phyloP scores from a whole-genome alignment of 768 basidiomycete genomes.

The Boletus barrowsii region DNA sequence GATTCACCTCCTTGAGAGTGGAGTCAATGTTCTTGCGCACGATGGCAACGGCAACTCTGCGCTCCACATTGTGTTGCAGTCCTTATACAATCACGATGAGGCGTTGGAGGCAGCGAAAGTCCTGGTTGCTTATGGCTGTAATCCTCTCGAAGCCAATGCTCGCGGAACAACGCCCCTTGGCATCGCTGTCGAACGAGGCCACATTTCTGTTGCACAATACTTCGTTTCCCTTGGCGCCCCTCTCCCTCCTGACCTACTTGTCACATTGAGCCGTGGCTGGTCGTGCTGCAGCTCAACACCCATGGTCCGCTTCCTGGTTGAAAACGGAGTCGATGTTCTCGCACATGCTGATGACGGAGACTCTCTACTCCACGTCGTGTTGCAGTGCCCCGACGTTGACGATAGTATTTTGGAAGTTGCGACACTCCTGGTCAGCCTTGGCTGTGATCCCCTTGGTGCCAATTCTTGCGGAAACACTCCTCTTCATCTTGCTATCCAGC shows the following conservation, averaged over 20 bases:
- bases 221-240: neutral
- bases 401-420: neutral
- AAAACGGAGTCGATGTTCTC: neutral
- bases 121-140: neutral
- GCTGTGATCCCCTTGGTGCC: neutral
- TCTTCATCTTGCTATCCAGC: neutral
- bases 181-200: neutral
- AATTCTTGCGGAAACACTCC: neutral
- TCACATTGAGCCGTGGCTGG: no score
- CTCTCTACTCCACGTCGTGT: neutral
- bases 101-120: neutral
- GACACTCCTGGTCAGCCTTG: neutral
- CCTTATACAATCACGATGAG: neutral
- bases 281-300: no score
- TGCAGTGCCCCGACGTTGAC: neutral
- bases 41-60: neutral
- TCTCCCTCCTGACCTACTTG: neutral
- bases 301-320: neutral
- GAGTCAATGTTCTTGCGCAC: neutral
- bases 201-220: neutral
- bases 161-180: neutral
- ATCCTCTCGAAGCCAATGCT: neutral
- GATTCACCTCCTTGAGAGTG: neutral
- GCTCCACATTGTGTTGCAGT: neutral
- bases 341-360: neutral